Base-by-base conservation (phyloP, 2,329 filamentous ascomycete species). In the Colletotrichum graminicola region DNA sequence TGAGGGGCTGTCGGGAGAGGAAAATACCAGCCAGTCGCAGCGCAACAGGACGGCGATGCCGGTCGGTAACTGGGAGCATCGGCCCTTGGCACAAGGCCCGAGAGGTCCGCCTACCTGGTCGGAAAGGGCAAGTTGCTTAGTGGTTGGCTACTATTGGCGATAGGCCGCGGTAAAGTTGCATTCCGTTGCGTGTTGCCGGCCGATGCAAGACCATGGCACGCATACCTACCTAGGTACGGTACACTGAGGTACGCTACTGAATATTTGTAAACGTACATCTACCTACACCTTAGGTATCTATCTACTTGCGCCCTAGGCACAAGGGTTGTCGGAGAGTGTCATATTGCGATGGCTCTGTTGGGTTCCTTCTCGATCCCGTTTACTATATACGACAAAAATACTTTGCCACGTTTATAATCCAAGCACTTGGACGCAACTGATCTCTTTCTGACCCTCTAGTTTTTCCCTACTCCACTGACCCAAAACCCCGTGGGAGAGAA, bases 1-100 rank as follows among this genome's bases (percentile, higher is more conserved):
- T 12, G 10, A 18, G 29, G 23, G 47, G 18, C 5, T 16, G 11
- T 23, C n/a, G 47, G 47, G 29, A 4, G 47, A 49, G 47, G 4
- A 23, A 26, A 14, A 14, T 21, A 47, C 45, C 21, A 23, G 23
- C n/a, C n/a, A 12, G 29, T n/a, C n/a, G n/a, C n/a, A n/a, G n/a
- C n/a, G n/a, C n/a, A n/a, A n/a, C n/a, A n/a, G n/a, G n/a, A n/a
- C n/a, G n/a, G 32, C 8, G 41, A 41, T 12, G 34, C 41, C 47
- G 49, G 63, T 64, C 51, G 14, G 39, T 32, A 41, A 23, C 39
- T 68, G 62, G 67, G 56, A 54, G 49, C 5, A 62, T 45, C 39
- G 32, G 67, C 36, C 18, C 63, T 66, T 71, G 63, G 63, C 67
- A 45, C 32, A 56, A 68, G 68, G 55, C 63, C 68, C 68, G 57